A percentile compares a stretch with the other conserved stretches of the same genome.
Conservation (phyloP, 1,284 basidiomycete genomes). For the Rhodotorula sp. region DNA sequence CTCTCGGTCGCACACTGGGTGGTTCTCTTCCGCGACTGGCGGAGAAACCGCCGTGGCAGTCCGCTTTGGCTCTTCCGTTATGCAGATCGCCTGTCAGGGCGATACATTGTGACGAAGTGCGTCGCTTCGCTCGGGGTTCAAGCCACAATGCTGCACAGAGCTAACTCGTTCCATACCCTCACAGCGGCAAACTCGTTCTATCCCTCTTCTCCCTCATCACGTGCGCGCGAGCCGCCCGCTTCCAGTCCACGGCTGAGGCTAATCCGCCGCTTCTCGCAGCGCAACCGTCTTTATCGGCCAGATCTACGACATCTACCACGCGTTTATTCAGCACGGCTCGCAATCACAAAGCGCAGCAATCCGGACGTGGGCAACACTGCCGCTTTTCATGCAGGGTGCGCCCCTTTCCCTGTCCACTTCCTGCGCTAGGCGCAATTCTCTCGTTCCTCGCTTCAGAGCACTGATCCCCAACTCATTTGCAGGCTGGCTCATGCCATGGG, state of each 20-base stretch:
- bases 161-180: too few relatives aligned
- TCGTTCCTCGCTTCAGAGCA: too few relatives aligned
- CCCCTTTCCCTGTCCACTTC: not conserved
- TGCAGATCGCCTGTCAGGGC: not conserved
- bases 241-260: not conserved
- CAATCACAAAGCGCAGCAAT: not conserved
- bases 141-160: too few relatives aligned
- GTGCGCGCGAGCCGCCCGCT: not conserved
- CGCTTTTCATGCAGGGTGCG: not conserved
- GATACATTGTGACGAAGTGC: slow-evolving; percentile 16
- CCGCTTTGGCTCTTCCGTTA: slow-evolving; percentile 10
- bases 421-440: not conserved
- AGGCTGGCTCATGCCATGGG: slow-evolving; percentile 16
- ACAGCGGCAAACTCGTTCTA: slow-evolving; percentile 7
- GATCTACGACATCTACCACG: slow-evolving; percentile 2
- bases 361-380: not conserved
- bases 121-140: not conserved
- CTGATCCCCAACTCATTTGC: too few relatives aligned
- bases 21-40: slow-evolving; percentile 1
- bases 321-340: not conserved
- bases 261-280: not conserved
- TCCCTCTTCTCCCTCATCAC: slow-evolving; percentile 4
- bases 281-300: slow-evolving; percentile 3
- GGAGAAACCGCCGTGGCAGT: not conserved
- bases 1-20: slow-evolving; percentile 2